phyloP scores from a whole-genome alignment of 2,329 filamentous ascomycete species.

The Calonectria montana region DNA sequence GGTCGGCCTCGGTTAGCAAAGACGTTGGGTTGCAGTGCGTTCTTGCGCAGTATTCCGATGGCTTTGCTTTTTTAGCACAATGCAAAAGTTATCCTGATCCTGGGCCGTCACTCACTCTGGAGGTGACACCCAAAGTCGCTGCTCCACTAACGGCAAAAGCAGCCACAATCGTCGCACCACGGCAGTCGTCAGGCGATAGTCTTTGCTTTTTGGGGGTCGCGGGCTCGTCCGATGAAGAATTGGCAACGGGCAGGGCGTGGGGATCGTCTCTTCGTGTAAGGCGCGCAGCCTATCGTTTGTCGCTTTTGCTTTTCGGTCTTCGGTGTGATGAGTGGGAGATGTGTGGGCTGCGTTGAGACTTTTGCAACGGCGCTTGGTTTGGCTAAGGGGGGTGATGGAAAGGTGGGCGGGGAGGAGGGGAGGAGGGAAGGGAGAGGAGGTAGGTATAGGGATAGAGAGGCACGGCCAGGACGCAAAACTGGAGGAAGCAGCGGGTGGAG shows the following conservation, averaged over 20 bases:
- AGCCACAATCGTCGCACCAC: conserved; percentile 41
- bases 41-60: conserved; percentile 36
- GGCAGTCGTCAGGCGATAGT: conserved; percentile 33
- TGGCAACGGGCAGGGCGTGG: conserved; percentile 21
- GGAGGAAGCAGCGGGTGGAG: conserved; percentile 33
- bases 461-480: conserved; percentile 22
- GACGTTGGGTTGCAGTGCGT: conserved; percentile 25
- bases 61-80: conserved; percentile 42
- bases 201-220: conserved; percentile 39
- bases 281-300: conserved; percentile 20
- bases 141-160: conserved; percentile 32
- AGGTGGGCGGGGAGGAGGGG: conserved; percentile 10
- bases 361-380: conserved; percentile 14
- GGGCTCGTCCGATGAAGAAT: conserved; percentile 35
- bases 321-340: conserved; percentile 9
- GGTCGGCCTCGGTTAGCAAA: conserved; percentile 20
- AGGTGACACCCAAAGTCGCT: conserved; percentile 29
- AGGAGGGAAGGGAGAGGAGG: conserved; percentile 1
- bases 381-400: conserved; percentile 12
- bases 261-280: conserved; percentile 1
- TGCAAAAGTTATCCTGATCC: conserved; percentile 38
- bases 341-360: conserved; percentile 19
- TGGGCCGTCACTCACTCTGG: conserved; percentile 38
- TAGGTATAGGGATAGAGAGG: conserved; percentile 15
- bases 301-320: conserved; percentile 19